phyloP scores from a whole-genome alignment of 257 asterid species.

The Plantago elongata region DNA sequence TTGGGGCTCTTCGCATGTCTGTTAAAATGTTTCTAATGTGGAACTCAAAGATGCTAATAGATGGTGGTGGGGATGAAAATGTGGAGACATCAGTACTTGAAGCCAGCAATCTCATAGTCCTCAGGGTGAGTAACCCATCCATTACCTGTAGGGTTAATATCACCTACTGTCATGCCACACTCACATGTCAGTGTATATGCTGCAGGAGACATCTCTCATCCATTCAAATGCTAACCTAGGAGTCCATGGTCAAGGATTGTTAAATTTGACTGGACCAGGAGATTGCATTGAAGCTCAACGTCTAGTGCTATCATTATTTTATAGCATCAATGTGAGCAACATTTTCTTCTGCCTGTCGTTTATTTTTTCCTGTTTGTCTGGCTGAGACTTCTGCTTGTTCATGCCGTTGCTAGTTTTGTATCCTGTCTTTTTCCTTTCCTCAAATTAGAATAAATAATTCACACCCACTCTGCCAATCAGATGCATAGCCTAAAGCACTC shows the following conservation, averaged over 20 bases:
- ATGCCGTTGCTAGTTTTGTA: background rate
- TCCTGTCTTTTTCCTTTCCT: background rate
- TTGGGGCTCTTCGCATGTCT: conserved; percentile 99
- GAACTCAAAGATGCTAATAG: conserved; percentile 89
- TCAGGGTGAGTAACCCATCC: conserved; percentile 52
- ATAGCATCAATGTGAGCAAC: conserved; percentile 76
- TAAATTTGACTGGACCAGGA: conserved; percentile 94
- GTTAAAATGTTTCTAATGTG: conserved; percentile 97
- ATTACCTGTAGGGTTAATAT: conserved; percentile 6
- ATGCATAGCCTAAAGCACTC: too few relatives aligned
- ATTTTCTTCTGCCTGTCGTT: conserved; percentile 1
- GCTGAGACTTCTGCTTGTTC: background rate
- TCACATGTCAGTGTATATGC: conserved; percentile 18
- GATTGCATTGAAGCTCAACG: conserved; percentile 94
- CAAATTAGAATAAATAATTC: background rate
- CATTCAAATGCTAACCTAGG: conserved; percentile 96
- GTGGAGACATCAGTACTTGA: conserved; percentile 93
- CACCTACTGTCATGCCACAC: conserved; percentile 14
- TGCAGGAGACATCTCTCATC: conserved; percentile 78
- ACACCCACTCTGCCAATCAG: too few relatives aligned
- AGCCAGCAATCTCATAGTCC: conserved; percentile 97
- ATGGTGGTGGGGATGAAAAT: conserved; percentile 97
- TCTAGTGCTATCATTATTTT: conserved; percentile 81
- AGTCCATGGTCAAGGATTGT: conserved; percentile 92
- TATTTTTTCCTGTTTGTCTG: background rate